Evolutionary conservation across 1,284 basidiomycete genomes (phyloP), one percentile per base, ranked within the genome.

Genomic region (Ustanciosporium gigantosporum): DNA sequence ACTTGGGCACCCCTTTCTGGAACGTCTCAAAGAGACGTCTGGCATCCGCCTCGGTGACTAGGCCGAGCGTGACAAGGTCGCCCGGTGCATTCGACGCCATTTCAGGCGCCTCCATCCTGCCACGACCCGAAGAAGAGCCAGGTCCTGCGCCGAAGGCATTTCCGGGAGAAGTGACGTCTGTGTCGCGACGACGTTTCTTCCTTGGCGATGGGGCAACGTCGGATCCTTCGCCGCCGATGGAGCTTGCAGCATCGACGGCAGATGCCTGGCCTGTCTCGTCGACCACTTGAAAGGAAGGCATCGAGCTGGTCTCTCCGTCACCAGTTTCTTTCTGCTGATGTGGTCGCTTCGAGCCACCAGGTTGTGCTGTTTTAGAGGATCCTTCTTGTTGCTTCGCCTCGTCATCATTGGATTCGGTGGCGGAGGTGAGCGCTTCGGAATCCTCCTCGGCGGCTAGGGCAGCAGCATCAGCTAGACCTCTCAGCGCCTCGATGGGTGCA

Each of bases 401-500:
- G 16, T 35, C 32, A 9, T 11, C 14, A 23, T 23, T 21, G 6
- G 19, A 6, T 7, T 21, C 36, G 9, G 11, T 21, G 32, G 11
- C 32, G 8, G 32, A 35, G 9, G 32, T 11, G 9, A 15, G 11
- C 9, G 32, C 32, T 15, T 64, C 60, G 16, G 45, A 42, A n/a
- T 62, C 59, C 24, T 47, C 51, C 3, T 39, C 47, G 2, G 91
- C 90, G 2, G 91, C 89, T 78, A 92, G 90, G 20, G 90, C 91
- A 4, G 91, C 91, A 2, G 91, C 91, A 75, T 94, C 93, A 13
- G 91, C 91, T 35, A 94, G 82, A 2, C 90, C 90, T 74, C 94
- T 89, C 25, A 94, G 81, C 4, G 91, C 91, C 75, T 94, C 91
- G 51, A 94, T 94, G 1, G 91, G 91, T 0, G 91, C 90, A 56